Evolutionary conservation across 2,329 filamentous ascomycete genomes (phyloP), one percentile per base, ranked within the genome.

Genomic region (Sphaerulina vaccinii): DNA sequence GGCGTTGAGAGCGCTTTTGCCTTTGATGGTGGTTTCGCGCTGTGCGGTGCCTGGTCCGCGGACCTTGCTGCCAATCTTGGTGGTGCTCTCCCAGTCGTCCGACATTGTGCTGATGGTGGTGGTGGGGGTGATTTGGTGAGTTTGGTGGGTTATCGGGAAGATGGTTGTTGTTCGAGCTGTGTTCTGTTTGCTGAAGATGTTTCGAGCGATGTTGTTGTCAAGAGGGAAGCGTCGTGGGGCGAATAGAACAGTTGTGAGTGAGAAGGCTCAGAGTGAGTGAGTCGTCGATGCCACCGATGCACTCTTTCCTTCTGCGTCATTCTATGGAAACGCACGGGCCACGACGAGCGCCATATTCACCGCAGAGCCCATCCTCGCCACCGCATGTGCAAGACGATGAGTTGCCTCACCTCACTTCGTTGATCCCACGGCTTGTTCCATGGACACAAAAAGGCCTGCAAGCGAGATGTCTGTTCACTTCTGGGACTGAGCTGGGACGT

Each of bases 61-160:
- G 68, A 81, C 82, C 75, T 88, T 92, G 82, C 84, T 89, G 68
- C 93, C 93, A 70, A 99, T 97, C 81, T 93, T 95, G 75, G 90
- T 95, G 64, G 87, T 84, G 63, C 76, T 73, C 66, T 96, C 87
- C 91, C 92, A 97, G 68, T 95, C 90, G 68, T 82, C 61, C 27
- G 52, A 79, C 81, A 64, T 68, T 43, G 51, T 59, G 56, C 40
- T 42, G 51, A 54, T 47, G 29, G 29, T 40, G 45, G 36, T n/a
- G 51, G 27, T 40, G 36, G 43, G 38, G 47, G 32, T 45, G 37
- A 13, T 2, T 39, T 5, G 37, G n/a, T 39, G 13, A 11, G 15
- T 13, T 22, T 2, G 37, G 18, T n/a, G n/a, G 15, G 3, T 39
- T 18, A 11, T 39, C 37, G 37, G n/a, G n/a, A 15, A 24, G 41